These are phyloP conservation scores for Aureobasidium sp. DNA, from an alignment of 2,329 filamentous ascomycete genomes.

Conservation along the genomic window DNA sequence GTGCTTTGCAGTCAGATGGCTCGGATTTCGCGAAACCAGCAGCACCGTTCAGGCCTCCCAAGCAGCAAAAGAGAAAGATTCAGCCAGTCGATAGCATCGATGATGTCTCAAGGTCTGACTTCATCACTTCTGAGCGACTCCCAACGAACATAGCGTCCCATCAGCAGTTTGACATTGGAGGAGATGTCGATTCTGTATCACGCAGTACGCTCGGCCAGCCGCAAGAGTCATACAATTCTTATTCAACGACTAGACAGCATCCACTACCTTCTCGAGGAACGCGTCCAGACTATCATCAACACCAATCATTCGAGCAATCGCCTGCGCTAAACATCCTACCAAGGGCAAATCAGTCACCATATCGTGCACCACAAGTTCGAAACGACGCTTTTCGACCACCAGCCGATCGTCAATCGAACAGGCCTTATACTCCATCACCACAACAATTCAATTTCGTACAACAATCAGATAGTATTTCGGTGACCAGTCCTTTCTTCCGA, in stretches of 20 bases:
- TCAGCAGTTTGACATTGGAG: neutral
- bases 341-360: neutral
- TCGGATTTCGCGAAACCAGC: neutral
- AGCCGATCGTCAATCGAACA: neutral
- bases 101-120: neutral
- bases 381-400: neutral
- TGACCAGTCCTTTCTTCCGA: slow-evolving; percentile 2
- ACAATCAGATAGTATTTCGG: neutral
- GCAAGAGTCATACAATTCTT: neutral
- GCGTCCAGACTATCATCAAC: neutral
- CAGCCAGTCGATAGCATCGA: neutral
- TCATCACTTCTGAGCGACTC: neutral
- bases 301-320: neutral
- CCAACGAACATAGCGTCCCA: neutral
- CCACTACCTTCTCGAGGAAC: neutral
- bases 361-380: neutral
- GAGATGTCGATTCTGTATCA: neutral
- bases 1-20: neutral
- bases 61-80: neutral
- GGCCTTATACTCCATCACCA: slow-evolving; percentile 1
- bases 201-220: neutral
- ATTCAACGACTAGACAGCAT: neutral
- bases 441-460: neutral
- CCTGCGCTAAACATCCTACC: neutral
- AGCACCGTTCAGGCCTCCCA: neutral